These are phyloP conservation scores for Piloderma croceum DNA, from an alignment of 768 basidiomycete species.

Conservation along the genomic window DNA sequence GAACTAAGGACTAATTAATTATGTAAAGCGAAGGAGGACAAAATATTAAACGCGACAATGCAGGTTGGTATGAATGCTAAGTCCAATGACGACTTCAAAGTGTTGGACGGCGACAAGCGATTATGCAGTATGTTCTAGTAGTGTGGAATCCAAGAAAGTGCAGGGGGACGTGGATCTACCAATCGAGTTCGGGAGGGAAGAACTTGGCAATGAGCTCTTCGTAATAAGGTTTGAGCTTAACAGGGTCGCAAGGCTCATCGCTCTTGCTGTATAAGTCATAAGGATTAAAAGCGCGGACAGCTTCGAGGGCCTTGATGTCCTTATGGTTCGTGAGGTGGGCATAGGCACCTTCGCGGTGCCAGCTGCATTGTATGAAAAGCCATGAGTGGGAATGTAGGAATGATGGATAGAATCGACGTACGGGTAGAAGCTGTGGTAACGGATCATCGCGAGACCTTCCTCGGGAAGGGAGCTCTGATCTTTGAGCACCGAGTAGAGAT, in stretches of 20 bases:
- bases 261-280: conserved; percentile 93
- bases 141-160: no score
- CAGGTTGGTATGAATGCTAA: no score
- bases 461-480: conserved; percentile 75
- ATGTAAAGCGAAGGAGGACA: no score
- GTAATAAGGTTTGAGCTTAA: conserved; percentile 77
- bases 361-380: conserved; percentile 31
- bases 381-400: not conserved
- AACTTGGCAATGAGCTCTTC: conserved; percentile 75
- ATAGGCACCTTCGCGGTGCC: conserved; percentile 90
- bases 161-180: no score
- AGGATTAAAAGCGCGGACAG: conserved; percentile 85
- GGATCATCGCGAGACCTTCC: conserved; percentile 86
- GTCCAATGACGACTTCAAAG: no score
- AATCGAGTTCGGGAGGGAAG: no score
- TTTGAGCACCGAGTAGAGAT: conserved; percentile 79
- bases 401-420: conserved; percentile 24
- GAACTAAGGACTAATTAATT: no score
- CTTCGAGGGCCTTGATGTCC: conserved; percentile 57
- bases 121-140: no score
- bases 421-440: conserved; percentile 94
- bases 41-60: no score
- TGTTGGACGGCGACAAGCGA: no score
- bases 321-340: conserved; percentile 70
- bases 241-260: conserved; percentile 59